A percentile compares a stretch with the other conserved stretches of the same genome.
phyloP scores from a whole-genome alignment of 1,284 basidiomycete species.

The Uromyces viciae-fabae region DNA sequence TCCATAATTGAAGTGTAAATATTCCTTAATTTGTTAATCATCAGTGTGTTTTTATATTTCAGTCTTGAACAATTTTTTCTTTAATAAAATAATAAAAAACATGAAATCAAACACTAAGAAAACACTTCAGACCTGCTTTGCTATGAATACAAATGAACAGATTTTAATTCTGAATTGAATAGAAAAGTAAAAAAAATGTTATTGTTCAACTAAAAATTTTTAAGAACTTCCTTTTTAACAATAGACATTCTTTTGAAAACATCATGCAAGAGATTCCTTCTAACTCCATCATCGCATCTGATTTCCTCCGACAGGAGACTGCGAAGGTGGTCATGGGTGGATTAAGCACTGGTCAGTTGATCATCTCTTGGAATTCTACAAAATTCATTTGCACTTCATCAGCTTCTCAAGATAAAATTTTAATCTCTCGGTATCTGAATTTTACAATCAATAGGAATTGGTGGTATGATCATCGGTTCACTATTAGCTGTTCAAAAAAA shows the following conservation, averaged over 20 bases:
- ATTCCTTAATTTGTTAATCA: no score
- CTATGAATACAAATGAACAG: no score
- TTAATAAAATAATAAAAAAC: not conserved
- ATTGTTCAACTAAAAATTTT: no score
- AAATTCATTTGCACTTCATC: not conserved
- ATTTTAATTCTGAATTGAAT: no score
- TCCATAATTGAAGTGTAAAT: no score
- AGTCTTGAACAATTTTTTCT: not conserved
- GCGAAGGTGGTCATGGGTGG: constrained; percentile 20
- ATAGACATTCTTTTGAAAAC: no score
- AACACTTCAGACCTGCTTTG: no score
- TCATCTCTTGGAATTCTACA: not conserved
- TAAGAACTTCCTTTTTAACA: no score
- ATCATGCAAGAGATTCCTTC: not conserved
- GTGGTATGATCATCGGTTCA: constrained; percentile 21
- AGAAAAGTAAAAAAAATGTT: no score
- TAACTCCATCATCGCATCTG: not conserved
- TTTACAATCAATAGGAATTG: not conserved
- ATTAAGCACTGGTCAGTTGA: constrained; percentile 1
- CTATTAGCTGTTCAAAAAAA: constrained; percentile 16
- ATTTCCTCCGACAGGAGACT: constrained; percentile 7
- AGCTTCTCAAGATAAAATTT: not conserved
- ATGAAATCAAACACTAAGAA: not conserved
- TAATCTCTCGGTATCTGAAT: not conserved
- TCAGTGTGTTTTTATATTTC: not conserved